Conservation (phyloP, 164 flowering plant genomes). For the Chloranthus sessilifolius region DNA sequence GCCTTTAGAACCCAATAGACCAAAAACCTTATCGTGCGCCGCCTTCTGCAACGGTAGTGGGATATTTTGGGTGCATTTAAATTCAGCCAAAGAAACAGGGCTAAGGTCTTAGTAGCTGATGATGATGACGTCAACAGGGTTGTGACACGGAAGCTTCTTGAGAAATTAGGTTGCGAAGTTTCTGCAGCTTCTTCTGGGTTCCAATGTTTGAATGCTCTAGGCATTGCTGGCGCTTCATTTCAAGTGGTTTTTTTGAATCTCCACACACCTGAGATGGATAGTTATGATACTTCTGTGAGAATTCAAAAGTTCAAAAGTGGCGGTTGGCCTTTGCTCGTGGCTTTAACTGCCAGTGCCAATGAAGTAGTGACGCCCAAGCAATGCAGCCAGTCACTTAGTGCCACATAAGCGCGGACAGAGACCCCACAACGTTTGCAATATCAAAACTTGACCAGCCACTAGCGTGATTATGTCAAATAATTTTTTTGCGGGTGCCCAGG, state of each 20-base stretch:
- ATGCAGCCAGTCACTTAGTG: too few relatives aligned
- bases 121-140: slow-evolving; percentile 60
- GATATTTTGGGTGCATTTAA: too few relatives aligned
- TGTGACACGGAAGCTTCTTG: slow-evolving; percentile 76
- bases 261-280: slow-evolving; percentile 79
- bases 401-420: too few relatives aligned
- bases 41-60: too few relatives aligned
- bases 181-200: slow-evolving; percentile 70
- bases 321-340: slow-evolving; percentile 69
- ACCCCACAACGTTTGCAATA: too few relatives aligned
- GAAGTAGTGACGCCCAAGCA: too few relatives aligned
- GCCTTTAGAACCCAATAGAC: too few relatives aligned
- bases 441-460: too few relatives aligned
- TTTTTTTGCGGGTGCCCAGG: too few relatives aligned
- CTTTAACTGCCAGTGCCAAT: slow-evolving; percentile 58
- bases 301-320: slow-evolving; percentile 61
- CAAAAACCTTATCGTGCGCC: too few relatives aligned
- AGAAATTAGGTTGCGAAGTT: slow-evolving; percentile 81
- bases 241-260: slow-evolving; percentile 71
- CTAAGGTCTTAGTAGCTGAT: slow-evolving; percentile 64
- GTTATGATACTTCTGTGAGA: slow-evolving; percentile 70
- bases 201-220: slow-evolving; percentile 66
- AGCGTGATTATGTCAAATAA: too few relatives aligned
- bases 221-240: slow-evolving; percentile 35
- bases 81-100: too few relatives aligned